phyloP scores from a whole-genome alignment of 352 stramenopile genomes.

The Thraustochytrium aureum region DNA sequence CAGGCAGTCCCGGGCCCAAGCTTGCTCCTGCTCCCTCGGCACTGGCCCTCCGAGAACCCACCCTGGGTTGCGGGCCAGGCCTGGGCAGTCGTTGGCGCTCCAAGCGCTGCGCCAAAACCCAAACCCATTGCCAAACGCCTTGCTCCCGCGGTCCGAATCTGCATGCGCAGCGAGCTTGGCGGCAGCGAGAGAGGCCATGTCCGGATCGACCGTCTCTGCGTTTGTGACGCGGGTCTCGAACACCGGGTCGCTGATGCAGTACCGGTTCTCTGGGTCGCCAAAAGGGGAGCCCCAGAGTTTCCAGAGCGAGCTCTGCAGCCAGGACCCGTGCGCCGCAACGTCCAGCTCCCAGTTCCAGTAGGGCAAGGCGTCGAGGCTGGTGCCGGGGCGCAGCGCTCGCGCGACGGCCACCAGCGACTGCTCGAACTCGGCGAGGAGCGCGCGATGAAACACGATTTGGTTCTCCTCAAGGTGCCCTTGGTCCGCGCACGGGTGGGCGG shows the following conservation, averaged over 20 bases:
- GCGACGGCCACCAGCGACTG: conserved; percentile 28
- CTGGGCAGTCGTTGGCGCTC: not conserved
- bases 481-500: conserved; percentile 43
- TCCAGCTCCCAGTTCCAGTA: conserved; percentile 51
- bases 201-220: not conserved
- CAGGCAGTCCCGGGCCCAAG: not conserved
- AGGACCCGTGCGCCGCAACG: not conserved
- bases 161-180: conserved; percentile 25
- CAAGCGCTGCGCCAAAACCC: conserved; percentile 49
- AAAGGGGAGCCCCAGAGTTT: conserved; percentile 54
- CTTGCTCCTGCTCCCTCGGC: not conserved
- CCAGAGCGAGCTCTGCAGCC: conserved; percentile 22
- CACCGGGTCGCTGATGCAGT: conserved; percentile 30
- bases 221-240: conserved; percentile 41
- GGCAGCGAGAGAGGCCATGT: not conserved
- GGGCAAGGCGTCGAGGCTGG: conserved; percentile 20
- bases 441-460: conserved; percentile 48
- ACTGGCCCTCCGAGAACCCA: conserved; percentile 30
- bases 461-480: conserved; percentile 43
- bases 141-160: not conserved
- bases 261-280: conserved; percentile 50
- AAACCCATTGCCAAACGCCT: conserved; percentile 10
- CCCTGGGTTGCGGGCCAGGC: conserved; percentile 35
- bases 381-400: not conserved
- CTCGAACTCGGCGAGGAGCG: conserved; percentile 51